phyloP scores from a whole-genome alignment of 768 basidiomycete genomes.

The Pisolithus sp. region DNA sequence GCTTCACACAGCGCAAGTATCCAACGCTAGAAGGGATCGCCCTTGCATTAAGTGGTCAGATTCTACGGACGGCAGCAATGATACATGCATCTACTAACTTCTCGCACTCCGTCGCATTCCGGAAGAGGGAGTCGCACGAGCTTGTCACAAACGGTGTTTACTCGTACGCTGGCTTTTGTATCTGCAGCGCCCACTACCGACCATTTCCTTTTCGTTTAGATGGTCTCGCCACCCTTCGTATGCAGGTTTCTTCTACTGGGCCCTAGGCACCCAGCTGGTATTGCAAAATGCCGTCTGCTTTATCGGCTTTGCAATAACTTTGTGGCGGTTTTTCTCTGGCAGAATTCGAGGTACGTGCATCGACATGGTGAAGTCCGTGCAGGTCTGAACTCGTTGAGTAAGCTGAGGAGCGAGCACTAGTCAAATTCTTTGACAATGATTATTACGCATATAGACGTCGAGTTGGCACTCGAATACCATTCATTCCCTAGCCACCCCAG shows the following conservation, averaged over 20 bases:
- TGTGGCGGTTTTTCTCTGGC: slow-evolving; percentile 84
- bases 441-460: slow-evolving; percentile 69
- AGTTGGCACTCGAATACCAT: slow-evolving; percentile 87
- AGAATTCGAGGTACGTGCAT: slow-evolving; percentile 65
- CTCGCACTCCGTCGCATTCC: slow-evolving; percentile 79
- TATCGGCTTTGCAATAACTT: slow-evolving; percentile 52
- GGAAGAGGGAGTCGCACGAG: slow-evolving; percentile 64
- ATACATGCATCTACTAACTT: slow-evolving; percentile 91
- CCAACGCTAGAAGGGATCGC: slow-evolving; percentile 45
- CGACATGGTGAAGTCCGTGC: background rate
- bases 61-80: slow-evolving; percentile 87
- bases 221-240: slow-evolving; percentile 92
- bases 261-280: slow-evolving; percentile 85
- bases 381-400: slow-evolving; percentile 4
- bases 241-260: slow-evolving; percentile 97
- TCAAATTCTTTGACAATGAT: slow-evolving; percentile 86
- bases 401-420: slow-evolving; percentile 79
- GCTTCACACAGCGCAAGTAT: background rate
- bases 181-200: background rate
- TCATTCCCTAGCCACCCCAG: slow-evolving; percentile 51
- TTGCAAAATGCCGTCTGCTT: slow-evolving; percentile 82
- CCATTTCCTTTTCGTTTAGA: slow-evolving; percentile 4
- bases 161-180: slow-evolving; percentile 44
- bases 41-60: slow-evolving; percentile 65
- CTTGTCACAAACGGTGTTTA: slow-evolving; percentile 91